Conservation (phyloP, 2,329 filamentous ascomycete genomes). For the Penicillium sp. region DNA sequence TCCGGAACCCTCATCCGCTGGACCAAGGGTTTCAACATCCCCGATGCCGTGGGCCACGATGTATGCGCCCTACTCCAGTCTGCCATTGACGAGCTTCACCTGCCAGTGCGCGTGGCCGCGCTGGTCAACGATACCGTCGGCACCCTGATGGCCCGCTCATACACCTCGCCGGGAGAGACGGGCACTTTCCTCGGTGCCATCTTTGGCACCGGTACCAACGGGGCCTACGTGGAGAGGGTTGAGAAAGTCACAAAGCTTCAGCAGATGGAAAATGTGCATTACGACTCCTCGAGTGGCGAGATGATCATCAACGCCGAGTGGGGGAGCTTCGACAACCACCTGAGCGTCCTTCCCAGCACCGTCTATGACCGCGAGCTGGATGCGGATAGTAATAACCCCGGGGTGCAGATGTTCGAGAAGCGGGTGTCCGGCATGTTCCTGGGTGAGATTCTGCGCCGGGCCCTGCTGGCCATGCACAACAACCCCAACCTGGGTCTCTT, state of each 20-base stretch:
- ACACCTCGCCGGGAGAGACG: slow-evolving; percentile 83
- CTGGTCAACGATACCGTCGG: slow-evolving; percentile 97
- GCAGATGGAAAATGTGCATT: slow-evolving; percentile 54
- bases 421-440: slow-evolving; percentile 97
- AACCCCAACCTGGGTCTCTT: slow-evolving; percentile 68
- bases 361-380: slow-evolving; percentile 79
- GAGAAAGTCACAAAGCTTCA: slow-evolving; percentile 75
- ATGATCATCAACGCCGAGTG: slow-evolving; percentile 99
- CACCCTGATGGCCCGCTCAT: slow-evolving; percentile 95
- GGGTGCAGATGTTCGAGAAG: slow-evolving; percentile 98
- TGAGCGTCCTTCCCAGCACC: slow-evolving; percentile 83
- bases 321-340: slow-evolving; percentile 95
- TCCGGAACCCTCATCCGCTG: slow-evolving; percentile 90
- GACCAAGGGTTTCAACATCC: slow-evolving; percentile 98
- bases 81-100: slow-evolving; percentile 79
- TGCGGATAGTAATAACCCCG: slow-evolving; percentile 78
- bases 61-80: slow-evolving; percentile 85
- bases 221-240: slow-evolving; percentile 93
- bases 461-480: slow-evolving; percentile 69
- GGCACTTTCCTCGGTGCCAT: slow-evolving; percentile 90
- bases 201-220: slow-evolving; percentile 96
- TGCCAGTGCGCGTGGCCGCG: slow-evolving; percentile 92
- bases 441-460: slow-evolving; percentile 83
- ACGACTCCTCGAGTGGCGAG: slow-evolving; percentile 76
- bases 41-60: slow-evolving; percentile 90